These are phyloP conservation scores for Candida jianshihensis DNA, from an alignment of 805 yeast species.

Conservation along the genomic window DNA sequence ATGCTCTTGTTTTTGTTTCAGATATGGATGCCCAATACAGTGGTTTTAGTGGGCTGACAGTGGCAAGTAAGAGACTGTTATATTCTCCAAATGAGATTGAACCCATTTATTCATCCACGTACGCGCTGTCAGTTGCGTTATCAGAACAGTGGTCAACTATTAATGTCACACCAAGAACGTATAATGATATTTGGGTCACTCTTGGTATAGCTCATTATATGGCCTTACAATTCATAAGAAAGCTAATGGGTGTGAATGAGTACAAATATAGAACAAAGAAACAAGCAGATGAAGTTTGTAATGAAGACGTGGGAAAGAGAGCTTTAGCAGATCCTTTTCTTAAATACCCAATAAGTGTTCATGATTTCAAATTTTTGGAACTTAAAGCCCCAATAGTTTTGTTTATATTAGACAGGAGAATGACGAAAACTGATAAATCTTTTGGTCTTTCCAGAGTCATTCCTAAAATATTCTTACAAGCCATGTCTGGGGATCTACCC, in stretches of 20 bases:
- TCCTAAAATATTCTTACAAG: conserved; percentile 86
- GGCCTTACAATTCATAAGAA: conserved; percentile 63
- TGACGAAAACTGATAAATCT: conserved; percentile 94
- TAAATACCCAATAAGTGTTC: conserved; percentile 53
- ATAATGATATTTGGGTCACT: conserved; percentile 85
- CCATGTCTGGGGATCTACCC: conserved; percentile 88
- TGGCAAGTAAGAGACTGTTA: conserved; percentile 52
- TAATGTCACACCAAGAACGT: conserved; percentile 72
- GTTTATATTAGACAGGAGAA: conserved; percentile 77
- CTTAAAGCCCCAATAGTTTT: conserved; percentile 83
- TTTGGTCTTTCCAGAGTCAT: conserved; percentile 88
- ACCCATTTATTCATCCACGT: conserved; percentile 66
- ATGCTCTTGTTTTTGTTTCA: conserved; percentile 66
- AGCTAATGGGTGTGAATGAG: conserved; percentile 78
- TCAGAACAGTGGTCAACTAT: conserved; percentile 94
- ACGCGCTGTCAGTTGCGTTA: conserved; percentile 57
- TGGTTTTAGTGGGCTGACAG: conserved; percentile 70
- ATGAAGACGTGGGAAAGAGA: conserved; percentile 67
- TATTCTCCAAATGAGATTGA: conserved; percentile 75
- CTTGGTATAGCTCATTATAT: conserved; percentile 80
- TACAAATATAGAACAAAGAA: conserved; percentile 64
- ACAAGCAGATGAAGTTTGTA: conserved; percentile 59
- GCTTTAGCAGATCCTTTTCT: conserved; percentile 74
- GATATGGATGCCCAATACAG: conserved; percentile 42
- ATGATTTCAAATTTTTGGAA: conserved; percentile 60